phyloP scores from a whole-genome alignment of 208 protist genomes.

The Herpetomonas tarakana region DNA sequence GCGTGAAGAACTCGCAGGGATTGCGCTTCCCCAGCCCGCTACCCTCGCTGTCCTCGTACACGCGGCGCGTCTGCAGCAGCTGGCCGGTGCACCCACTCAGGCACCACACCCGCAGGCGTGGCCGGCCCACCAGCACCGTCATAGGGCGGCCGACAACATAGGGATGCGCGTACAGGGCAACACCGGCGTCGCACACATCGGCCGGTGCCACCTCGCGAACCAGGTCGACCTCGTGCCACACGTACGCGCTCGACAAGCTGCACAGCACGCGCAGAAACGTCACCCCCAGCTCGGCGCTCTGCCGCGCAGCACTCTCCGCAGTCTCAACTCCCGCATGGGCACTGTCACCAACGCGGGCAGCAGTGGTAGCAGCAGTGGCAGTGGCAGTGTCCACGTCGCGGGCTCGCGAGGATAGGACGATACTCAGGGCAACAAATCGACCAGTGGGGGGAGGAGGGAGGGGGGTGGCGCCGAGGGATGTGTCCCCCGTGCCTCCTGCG shows the following conservation, averaged over 20 bases:
- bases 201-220: constrained; percentile 32
- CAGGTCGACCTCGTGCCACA: constrained; percentile 31
- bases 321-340: neutral
- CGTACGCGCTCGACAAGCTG: constrained; percentile 23
- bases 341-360: neutral
- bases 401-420: constrained; percentile 42
- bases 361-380: no score
- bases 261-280: constrained; percentile 34
- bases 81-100: constrained; percentile 39
- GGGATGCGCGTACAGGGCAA: constrained; percentile 23
- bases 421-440: constrained; percentile 20
- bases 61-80: constrained; percentile 21
- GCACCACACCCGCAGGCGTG: constrained; percentile 36
- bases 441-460: no score
- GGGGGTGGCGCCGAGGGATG: neutral
- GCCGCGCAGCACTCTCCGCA: constrained; percentile 9
- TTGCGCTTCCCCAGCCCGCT: constrained; percentile 19
- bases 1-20: constrained; percentile 35
- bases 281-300: constrained; percentile 42
- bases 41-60: constrained; percentile 26
- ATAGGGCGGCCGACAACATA: constrained; percentile 18
- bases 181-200: constrained; percentile 46
- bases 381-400: constrained; percentile 20
- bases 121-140: constrained; percentile 35
- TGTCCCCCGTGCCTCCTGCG: neutral